Conservation (phyloP, 2,329 filamentous ascomycete species). For the Anisogramma anomala region DNA sequence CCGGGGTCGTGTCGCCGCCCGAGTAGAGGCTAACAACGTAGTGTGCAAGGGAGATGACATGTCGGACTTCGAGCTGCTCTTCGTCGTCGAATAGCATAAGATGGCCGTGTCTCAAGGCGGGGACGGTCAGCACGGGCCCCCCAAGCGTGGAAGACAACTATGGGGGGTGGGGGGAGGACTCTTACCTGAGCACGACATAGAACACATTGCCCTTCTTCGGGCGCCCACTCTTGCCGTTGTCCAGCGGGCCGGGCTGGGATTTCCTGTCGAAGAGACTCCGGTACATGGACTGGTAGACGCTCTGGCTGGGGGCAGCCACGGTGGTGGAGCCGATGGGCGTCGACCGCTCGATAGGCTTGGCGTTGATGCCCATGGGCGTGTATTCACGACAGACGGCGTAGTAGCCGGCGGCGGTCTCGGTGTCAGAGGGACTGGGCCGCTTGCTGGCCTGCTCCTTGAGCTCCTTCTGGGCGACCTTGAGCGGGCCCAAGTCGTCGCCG, state of each 20-base stretch:
- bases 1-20: constrained; percentile 64
- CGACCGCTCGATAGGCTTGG: constrained; percentile 77
- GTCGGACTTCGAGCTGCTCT: constrained; percentile 87
- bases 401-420: constrained; percentile 78
- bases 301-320: constrained; percentile 70
- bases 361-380: constrained; percentile 81
- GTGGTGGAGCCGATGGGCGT: constrained; percentile 67
- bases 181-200: constrained; percentile 75
- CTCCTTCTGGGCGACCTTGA: constrained; percentile 49
- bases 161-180: neutral
- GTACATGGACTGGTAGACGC: constrained; percentile 98
- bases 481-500: constrained; percentile 51
- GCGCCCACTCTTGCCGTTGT: constrained; percentile 34
- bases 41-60: constrained; percentile 86
- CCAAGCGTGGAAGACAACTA: neutral
- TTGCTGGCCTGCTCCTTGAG: constrained; percentile 47
- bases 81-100: constrained; percentile 96
- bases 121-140: constrained; percentile 9
- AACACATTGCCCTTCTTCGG: constrained; percentile 73
- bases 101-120: constrained; percentile 64
- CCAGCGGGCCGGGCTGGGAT: constrained; percentile 33
- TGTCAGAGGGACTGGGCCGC: constrained; percentile 39
- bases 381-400: constrained; percentile 94
- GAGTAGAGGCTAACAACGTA: constrained; percentile 78
- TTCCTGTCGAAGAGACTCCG: constrained; percentile 87